Evolutionary conservation across 75 land plant species (phyloP).

Genomic region (Gnetum montanum): DNA sequence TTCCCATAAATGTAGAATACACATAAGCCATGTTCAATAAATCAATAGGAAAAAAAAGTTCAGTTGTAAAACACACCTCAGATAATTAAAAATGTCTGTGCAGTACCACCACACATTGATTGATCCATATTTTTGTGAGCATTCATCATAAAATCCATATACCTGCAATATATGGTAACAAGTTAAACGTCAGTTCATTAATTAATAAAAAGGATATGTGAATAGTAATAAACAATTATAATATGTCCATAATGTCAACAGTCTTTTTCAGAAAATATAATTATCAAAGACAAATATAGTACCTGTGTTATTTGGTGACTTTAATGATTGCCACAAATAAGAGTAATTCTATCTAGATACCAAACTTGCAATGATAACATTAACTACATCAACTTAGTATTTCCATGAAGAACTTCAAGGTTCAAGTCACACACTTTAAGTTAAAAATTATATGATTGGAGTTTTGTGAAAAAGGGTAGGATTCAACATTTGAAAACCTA

Average conservation of each 20-base stretch:
- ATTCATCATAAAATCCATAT: conserved; percentile 98
- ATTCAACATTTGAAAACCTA: too few species aligned
- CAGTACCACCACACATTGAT: conserved; percentile 99
- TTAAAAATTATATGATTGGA: too few species aligned
- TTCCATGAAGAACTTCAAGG: too few species aligned
- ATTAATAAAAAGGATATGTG: too few species aligned
- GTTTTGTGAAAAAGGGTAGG: too few species aligned
- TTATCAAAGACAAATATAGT: background rate
- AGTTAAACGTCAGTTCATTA: background rate
- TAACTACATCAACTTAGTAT: background rate
- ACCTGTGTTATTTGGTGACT: conserved; percentile 99
- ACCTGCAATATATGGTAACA: conserved; percentile 42
- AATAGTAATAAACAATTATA: too few species aligned
- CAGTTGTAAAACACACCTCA: conserved; percentile 81
- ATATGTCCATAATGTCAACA: too few species aligned
- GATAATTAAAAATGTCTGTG: conserved; percentile 97
- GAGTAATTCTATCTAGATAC: conserved; percentile 96
- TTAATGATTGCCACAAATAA: conserved; percentile 98
- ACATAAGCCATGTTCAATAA: too few species aligned
- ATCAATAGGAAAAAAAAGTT: background rate
- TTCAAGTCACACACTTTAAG: too few species aligned
- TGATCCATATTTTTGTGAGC: conserved; percentile 97
- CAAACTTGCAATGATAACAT: conserved; percentile 85
- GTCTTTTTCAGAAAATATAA: too few species aligned
- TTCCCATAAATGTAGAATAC: too few species aligned